A percentile compares a stretch with the other conserved stretches of the same genome.
Evolutionary conservation across 768 basidiomycete genomes (phyloP).

Genomic region (Mycena sanguinolenta): DNA sequence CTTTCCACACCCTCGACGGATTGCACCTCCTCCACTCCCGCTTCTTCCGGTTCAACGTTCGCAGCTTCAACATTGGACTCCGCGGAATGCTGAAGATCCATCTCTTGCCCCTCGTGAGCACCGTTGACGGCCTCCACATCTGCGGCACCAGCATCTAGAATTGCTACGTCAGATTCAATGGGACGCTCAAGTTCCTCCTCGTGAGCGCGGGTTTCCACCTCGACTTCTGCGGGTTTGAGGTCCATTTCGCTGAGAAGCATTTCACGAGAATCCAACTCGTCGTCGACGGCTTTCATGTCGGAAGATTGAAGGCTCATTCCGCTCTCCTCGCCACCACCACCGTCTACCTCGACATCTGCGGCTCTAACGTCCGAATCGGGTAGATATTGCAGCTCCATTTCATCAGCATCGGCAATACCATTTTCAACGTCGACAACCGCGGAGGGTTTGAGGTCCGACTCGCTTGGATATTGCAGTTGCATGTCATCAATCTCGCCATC

Average conservation of each 20-base stretch:
- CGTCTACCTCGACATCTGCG: background rate
- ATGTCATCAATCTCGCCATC: conserved; percentile 11
- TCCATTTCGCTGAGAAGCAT: background rate
- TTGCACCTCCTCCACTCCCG: background rate
- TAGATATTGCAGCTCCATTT: background rate
- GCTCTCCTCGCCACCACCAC: background rate
- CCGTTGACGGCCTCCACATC: background rate
- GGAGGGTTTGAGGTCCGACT: background rate
- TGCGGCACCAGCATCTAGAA: too few species aligned
- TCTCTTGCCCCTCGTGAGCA: background rate
- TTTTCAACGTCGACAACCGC: background rate
- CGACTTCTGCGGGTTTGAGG: background rate
- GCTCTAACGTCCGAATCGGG: background rate
- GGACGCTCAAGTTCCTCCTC: background rate
- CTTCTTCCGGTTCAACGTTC: background rate
- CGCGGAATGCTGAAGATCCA: background rate
- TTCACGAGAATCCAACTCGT: background rate
- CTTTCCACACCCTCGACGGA: conserved; percentile 15
- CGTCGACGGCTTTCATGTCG: background rate
- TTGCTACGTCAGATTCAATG: too few species aligned
- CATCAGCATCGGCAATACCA: background rate
- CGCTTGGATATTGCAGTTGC: conserved; percentile 12
- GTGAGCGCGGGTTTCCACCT: background rate
- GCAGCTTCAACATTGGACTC: background rate
- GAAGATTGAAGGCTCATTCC: background rate